Base-by-base conservation (phyloP, 2,329 filamentous ascomycete species). In the Fusarium sp. region DNA sequence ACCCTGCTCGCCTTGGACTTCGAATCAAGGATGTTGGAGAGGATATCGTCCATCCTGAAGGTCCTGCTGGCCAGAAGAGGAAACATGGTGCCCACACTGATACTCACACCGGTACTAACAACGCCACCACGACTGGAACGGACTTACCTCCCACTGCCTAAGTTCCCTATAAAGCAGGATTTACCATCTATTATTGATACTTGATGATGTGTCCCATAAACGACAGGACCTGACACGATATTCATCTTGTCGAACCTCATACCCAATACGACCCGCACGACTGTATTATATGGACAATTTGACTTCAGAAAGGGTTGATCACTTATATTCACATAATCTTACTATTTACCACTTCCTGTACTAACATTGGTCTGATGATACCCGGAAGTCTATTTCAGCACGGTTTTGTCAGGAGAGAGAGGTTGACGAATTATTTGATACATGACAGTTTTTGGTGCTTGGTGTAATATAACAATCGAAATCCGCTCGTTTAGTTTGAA, bases 1-100 rank as follows among this genome's bases (percentile, higher is more conserved):
- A 88, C 45, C 86, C 88, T 11, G 79, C 81, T 7, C 79, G 82
- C 15, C 80, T 92, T 14, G 89, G 89, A 8, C 80, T 90, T 8
- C 65, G 76, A 40, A 79, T 82, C 15, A 77, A 79, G 10, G 71
- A 76, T 13, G 17, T 70, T 9, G 51, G 50, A 4, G 63, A 70
- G 43, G 54, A 45, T 0, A 53, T 60, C 3, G 26, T 56, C n/a
- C 24, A 52, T 6, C 65, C 53, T 2, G 65, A 67, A 1, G 65
- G 65, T 3, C 59, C 62, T 22, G 44, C 44, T 11, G 28, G 22
- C 9, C 13, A 7, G 0, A 67, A 65, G 19, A 11, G 21, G 0
- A 14, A 21, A 5, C 50, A 34, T n/a, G 57, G 58, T 15, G 19
- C 19, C 19, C 19, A 19, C 19, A 19, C 19, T 3, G 57, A 38